These are phyloP conservation scores for Albugo laibachii DNA, from an alignment of 352 stramenopile genomes.

Conservation along the genomic window DNA sequence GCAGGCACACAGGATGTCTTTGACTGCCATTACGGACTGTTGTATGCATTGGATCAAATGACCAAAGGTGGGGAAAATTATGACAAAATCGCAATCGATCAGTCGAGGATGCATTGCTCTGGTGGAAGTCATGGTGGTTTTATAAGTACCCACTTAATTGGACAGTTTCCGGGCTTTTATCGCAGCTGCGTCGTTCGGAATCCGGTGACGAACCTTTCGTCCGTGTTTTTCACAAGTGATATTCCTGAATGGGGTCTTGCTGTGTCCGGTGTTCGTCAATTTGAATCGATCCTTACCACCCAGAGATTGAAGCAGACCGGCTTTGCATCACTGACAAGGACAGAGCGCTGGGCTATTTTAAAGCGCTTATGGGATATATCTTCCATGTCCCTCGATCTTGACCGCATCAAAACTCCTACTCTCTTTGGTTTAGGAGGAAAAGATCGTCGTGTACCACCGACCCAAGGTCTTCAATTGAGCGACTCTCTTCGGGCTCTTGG, in stretches of 20 bases:
- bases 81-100: constrained; percentile 34
- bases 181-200: constrained; percentile 79
- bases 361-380: constrained; percentile 76
- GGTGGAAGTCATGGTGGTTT: constrained; percentile 93
- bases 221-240: constrained; percentile 86
- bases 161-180: constrained; percentile 89
- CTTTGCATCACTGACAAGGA: constrained; percentile 16
- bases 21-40: constrained; percentile 78
- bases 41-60: constrained; percentile 42
- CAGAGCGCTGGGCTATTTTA: constrained; percentile 34
- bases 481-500: constrained; percentile 52
- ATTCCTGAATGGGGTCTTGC: constrained; percentile 94
- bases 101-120: constrained; percentile 73
- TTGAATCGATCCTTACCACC: constrained; percentile 69
- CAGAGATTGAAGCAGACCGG: constrained; percentile 19
- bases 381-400: constrained; percentile 70
- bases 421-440: constrained; percentile 83
- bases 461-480: constrained; percentile 86
- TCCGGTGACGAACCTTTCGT: constrained; percentile 87
- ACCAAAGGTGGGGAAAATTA: too few relatives aligned
- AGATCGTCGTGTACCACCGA: constrained; percentile 81
- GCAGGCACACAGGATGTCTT: constrained; percentile 86
- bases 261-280: constrained; percentile 54
- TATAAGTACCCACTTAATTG: constrained; percentile 82
- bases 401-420: constrained; percentile 73